Evolutionary conservation across 768 basidiomycete species (phyloP).

Genomic region (Galerina sulciceps): DNA sequence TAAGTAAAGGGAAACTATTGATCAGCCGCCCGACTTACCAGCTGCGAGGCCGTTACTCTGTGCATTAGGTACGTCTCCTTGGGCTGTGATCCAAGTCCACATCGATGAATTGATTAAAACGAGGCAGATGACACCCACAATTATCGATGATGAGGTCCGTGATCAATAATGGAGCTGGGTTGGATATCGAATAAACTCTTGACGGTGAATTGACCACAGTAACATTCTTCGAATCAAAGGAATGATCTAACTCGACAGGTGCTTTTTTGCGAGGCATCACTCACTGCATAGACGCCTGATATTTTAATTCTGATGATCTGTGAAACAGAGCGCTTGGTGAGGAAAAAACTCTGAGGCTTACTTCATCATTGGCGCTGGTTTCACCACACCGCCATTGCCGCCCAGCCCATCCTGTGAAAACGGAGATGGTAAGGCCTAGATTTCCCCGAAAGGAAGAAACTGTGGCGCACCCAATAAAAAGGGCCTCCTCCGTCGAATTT

Average conservation of each 20-base stretch:
- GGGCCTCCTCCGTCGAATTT: constrained; percentile 47
- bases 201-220: constrained; percentile 45
- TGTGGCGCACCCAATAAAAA: constrained; percentile 42
- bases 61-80: constrained; percentile 54
- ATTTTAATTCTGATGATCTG: constrained; percentile 35
- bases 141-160: constrained; percentile 56
- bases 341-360: constrained; percentile 11
- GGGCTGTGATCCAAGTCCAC: constrained; percentile 36
- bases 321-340: background rate
- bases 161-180: constrained; percentile 45
- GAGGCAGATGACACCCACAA: constrained; percentile 39
- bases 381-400: constrained; percentile 39
- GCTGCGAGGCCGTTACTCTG: constrained; percentile 52
- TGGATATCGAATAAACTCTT: constrained; percentile 42
- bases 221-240: constrained; percentile 30
- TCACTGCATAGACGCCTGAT: constrained; percentile 38
- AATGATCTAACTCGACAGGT: background rate
- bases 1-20: background rate
- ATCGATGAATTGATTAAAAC: background rate
- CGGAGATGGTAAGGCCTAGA: background rate
- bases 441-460: background rate
- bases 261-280: constrained; percentile 21
- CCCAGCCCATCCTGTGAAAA: constrained; percentile 41
- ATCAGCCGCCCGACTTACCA: constrained; percentile 17
- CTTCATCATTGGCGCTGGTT: constrained; percentile 52